Evolutionary conservation across 2,329 filamentous ascomycete genomes (phyloP), one percentile per base, ranked within the genome.

Genomic region (Sphaceloma murrayae): DNA sequence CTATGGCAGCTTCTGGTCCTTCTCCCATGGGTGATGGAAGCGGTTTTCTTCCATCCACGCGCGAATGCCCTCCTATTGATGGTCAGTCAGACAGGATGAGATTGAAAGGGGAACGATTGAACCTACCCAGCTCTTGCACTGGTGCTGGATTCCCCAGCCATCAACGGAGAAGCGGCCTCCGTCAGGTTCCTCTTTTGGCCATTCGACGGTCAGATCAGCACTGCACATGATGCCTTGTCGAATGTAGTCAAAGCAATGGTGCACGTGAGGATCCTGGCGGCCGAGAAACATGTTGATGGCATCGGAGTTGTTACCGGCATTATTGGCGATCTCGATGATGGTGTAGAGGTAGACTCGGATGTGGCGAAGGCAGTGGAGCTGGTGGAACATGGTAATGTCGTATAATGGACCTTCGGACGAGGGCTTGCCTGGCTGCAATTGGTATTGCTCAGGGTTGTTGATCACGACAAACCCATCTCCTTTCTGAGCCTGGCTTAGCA

Each of bases 401-500:
- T 60, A 62, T 45, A 61, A 51, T 30, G 54, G 49, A 26, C 55
- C 55, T 17, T 50, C 43, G 5, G 46, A 32, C 5, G 51, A 51
- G 6, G 50, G 44, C 42, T 58, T 53, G 47, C 58, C 58, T 1
- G 52, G 54, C 3, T 53, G 56, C 9, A 61, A 51, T 27, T 50
- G 27, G 38, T 52, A 55, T 14, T 48, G 21, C 38, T 50, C 26
- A 5, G 44, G 46, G 30, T 58, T 50, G 31, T 49, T 18, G 39
- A 62, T 46, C 34, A 56, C 52, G 34, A 63, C 49, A 49, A 61
- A 62, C 36, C 60, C 60, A 40, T 60, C 54, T 22, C 58, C 60
- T 39, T 40, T 36, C 45, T 46, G 36, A 5, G 11, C 8, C 7
- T 2, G 6, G 19, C 33, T 46, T 21, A 46, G 43, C 18, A 22